Evolutionary conservation across 495 filamentous ascomycete genomes (phyloP), one percentile per base, ranked within the genome.

Genomic region (Patellaria atrata): DNA sequence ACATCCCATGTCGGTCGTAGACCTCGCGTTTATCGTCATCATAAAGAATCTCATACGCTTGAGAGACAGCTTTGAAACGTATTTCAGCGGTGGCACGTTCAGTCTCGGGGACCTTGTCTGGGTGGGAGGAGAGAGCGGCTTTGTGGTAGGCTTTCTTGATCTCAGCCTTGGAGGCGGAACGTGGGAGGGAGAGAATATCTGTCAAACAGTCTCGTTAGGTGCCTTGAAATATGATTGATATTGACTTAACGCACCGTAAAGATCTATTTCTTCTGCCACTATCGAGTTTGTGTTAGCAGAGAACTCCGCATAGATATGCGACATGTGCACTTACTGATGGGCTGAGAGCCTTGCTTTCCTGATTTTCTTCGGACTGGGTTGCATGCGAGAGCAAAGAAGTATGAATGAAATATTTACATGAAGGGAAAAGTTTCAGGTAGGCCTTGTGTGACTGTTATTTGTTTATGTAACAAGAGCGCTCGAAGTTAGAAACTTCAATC

Each of bases 11-110:
- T 22, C 73, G 79, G 52, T 97, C 86, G 58, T 97, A 97, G 31
- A 84, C 56, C 15, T 81, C 68, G 42, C 89, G 77, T 54, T 91
- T 94, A 19, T 94, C 75, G 33, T 94, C 91, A 66, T 97, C 86
- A 58, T 77, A 77, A 29, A 97, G 82, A 52, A 96, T 94, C 54
- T 97, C 89, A 63, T 96, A 97, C 40, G 89, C 89, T 62, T 89
- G 77, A 31, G 78, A 82, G 27, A 93, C 73, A 30, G 71, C 60
- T 59, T 96, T 96, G 71, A 97, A 97, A 41, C 73, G 82, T 47
- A 77, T 65, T 48, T 94, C 87, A 22, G 89, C 83, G 33, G 72
- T 73, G 41, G 68, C 79, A 34, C 89, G 78, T 46, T 87, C 75
- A 17, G 75, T 70, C 59, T 91, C 82, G 44, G 85, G 67, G 33